phyloP scores from a whole-genome alignment of 169 alveolate genomes.

The Besnoitia besnoiti region DNA sequence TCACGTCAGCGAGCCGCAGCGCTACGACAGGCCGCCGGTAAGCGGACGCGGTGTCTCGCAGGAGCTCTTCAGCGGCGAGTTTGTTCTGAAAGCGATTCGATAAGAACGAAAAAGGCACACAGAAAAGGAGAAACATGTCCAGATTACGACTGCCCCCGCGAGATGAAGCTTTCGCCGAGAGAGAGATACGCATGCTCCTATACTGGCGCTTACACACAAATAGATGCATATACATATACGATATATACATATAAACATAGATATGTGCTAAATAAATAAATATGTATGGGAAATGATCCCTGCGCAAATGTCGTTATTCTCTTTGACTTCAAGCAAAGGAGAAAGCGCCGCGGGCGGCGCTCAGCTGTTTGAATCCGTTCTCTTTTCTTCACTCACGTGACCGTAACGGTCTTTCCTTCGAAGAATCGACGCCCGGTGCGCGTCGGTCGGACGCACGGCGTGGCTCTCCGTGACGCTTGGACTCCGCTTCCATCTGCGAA shows the following conservation, averaged over 20 bases:
- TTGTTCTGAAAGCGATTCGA: slow-evolving; percentile 9
- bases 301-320: not conserved
- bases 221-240: no score
- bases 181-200: no score
- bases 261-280: no score
- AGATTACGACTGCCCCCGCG: no score
- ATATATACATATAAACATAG: no score
- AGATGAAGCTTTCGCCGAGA: no score
- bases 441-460: slow-evolving; percentile 17
- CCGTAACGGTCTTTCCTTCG: not conserved
- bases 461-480: not conserved
- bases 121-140: not conserved
- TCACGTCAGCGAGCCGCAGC: slow-evolving; percentile 29
- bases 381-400: not conserved
- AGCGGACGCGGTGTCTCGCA: not conserved
- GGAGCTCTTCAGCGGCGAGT: not conserved
- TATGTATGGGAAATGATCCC: no score
- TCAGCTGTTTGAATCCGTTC: not conserved
- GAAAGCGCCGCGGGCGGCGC: not conserved
- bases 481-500: slow-evolving; percentile 1
- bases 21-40: not conserved
- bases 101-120: not conserved
- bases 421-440: not conserved
- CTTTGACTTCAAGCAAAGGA: not conserved
- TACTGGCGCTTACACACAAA: no score